phyloP scores from a whole-genome alignment of 2,329 filamentous ascomycete genomes.

The Stachybotrys chlorohalonatus region DNA sequence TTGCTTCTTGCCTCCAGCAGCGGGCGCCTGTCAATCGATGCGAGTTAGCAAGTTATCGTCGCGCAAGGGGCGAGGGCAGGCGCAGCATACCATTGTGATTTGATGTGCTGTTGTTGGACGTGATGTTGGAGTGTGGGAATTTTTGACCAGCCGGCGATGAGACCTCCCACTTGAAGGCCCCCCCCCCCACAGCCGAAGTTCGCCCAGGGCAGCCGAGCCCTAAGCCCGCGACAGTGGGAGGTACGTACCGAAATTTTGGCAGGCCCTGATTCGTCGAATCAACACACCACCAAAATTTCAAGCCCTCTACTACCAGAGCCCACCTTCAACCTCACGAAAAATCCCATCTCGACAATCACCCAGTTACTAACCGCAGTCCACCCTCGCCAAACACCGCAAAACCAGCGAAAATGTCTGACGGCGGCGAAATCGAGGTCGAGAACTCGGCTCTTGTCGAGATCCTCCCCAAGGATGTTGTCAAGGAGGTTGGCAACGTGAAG shows the following conservation, averaged over 20 bases:
- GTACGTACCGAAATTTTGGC: slow-evolving; percentile 16
- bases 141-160: slow-evolving; percentile 17
- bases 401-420: slow-evolving; percentile 76
- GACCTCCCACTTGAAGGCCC: slow-evolving; percentile 17
- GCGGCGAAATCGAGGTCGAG: slow-evolving; percentile 89
- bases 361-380: slow-evolving; percentile 27
- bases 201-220: slow-evolving; percentile 32
- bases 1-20: slow-evolving; percentile 40
- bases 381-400: slow-evolving; percentile 23
- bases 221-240: slow-evolving; percentile 21
- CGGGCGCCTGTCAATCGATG: slow-evolving; percentile 25
- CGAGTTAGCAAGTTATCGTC: slow-evolving; percentile 1
- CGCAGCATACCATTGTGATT: slow-evolving; percentile 32
- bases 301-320: slow-evolving; percentile 21
- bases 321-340: slow-evolving; percentile 25
- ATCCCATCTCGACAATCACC: slow-evolving; percentile 26
- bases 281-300: slow-evolving; percentile 28
- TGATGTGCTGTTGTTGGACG: slow-evolving; percentile 30
- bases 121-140: slow-evolving; percentile 19
- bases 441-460: slow-evolving; percentile 65
- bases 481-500: slow-evolving; percentile 88
- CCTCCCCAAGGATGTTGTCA: slow-evolving; percentile 86
- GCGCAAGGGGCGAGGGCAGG: neutral
- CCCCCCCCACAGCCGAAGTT: slow-evolving; percentile 15
- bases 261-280: slow-evolving; percentile 24